Evolutionary conservation across 2,329 filamentous ascomycete genomes (phyloP).

Genomic region (Ophiocordyceps robertsii): DNA sequence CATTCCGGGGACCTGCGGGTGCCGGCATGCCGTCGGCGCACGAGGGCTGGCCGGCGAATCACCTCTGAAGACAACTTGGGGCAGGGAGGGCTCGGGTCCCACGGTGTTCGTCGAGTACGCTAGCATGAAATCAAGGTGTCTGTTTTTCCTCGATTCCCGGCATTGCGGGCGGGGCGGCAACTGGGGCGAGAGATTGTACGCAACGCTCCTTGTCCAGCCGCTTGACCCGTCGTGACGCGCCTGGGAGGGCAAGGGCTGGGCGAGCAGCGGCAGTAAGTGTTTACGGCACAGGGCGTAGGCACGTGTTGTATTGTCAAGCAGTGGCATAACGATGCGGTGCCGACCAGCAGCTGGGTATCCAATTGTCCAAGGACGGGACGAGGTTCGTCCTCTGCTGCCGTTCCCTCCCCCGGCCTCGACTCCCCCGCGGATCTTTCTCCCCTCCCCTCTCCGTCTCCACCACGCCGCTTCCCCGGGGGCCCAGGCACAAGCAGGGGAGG

Average conservation of each 20-base stretch:
- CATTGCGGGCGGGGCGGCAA: no score
- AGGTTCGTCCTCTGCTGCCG: no score
- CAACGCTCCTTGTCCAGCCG: no score
- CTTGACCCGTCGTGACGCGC: no score
- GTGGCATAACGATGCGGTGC: not conserved
- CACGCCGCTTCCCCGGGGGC: no score
- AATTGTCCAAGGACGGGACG: not conserved
- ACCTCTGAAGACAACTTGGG: slow-evolving; percentile 3
- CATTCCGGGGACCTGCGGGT: slow-evolving; percentile 13
- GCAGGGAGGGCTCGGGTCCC: slow-evolving; percentile 15
- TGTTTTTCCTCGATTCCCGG: slow-evolving; percentile 3
- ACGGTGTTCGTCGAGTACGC: slow-evolving; percentile 20
- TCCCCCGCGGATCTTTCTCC: not conserved
- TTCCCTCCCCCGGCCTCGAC: no score
- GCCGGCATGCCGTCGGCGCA: slow-evolving; percentile 10
- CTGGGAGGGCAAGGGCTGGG: slow-evolving; percentile 6
- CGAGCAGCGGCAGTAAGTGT: no score
- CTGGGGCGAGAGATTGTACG: no score
- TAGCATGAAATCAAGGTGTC: slow-evolving; percentile 31
- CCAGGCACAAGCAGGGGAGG: no score
- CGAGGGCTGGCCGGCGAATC: slow-evolving; percentile 11
- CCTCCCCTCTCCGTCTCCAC: no score
- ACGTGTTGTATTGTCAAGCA: not conserved
- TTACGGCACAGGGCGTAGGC: no score
- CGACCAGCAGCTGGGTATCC: slow-evolving; percentile 1